These are phyloP conservation scores for Agroathelia rolfsii DNA, from an alignment of 1,284 basidiomycete species.

Conservation along the genomic window DNA sequence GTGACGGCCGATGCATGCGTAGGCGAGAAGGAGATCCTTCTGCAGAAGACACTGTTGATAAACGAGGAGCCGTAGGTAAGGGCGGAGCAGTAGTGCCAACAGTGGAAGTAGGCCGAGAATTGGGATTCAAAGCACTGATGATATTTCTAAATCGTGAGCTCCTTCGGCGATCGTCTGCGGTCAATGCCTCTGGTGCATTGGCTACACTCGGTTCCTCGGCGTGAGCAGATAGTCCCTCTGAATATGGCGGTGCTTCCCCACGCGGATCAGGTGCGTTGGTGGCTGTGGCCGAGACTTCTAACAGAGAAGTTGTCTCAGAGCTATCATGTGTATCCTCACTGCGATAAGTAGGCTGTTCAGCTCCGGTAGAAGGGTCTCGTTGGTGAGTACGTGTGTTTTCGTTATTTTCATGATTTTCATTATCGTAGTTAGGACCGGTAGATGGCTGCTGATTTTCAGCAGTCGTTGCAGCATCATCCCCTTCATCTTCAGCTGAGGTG, in stretches of 20 bases:
- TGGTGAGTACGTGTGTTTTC: slow-evolving; percentile 10
- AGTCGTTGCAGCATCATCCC: too few species aligned
- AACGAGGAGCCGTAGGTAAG: not conserved
- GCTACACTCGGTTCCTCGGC: slow-evolving; percentile 10
- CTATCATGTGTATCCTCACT: slow-evolving; percentile 31
- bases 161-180: too few species aligned
- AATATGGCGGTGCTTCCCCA: slow-evolving; percentile 57
- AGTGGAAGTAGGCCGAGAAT: slow-evolving; percentile 4
- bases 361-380: slow-evolving; percentile 15
- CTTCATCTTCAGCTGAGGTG: slow-evolving; percentile 10
- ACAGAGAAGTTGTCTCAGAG: slow-evolving; percentile 19
- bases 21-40: not conserved
- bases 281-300: slow-evolving; percentile 11
- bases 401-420: too few species aligned
- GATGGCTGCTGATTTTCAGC: too few species aligned
- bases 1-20: slow-evolving; percentile 20
- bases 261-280: slow-evolving; percentile 23
- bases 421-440: too few species aligned
- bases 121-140: slow-evolving; percentile 2
- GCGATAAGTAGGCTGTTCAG: slow-evolving; percentile 16
- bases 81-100: slow-evolving; percentile 3
- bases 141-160: slow-evolving; percentile 1
- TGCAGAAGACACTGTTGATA: not conserved
- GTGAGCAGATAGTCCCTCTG: slow-evolving; percentile 44
- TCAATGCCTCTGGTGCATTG: too few species aligned